Base-by-base conservation (phyloP, 768 basidiomycete genomes). In the Lyophyllum shimeji region DNA sequence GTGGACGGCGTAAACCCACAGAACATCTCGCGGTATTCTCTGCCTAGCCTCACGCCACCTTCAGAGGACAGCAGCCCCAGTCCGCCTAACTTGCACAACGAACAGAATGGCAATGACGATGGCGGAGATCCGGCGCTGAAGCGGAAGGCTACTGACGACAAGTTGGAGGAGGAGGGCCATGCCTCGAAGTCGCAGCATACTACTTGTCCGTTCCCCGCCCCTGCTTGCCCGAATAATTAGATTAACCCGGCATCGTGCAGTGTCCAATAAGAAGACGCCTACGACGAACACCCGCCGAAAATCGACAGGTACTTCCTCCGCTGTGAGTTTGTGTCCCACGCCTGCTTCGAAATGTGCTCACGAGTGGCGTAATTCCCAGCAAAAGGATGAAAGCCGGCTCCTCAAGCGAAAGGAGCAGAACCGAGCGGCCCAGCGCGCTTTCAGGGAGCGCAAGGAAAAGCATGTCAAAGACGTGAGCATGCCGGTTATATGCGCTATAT, bases 341-440 rank as follows among this genome's bases (percentile, higher is more conserved):
- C 39, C 5, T 31, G 18, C 34, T 37, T 37, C 44, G 42, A 55
- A 50, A 6, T 40, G n/a, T 40, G 15, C 31, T 42, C 46, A 43
- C 20, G 25, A 17, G 44, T 64, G 56, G 57, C 60, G 46, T 62
- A 60, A 53, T 54, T 40, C 20, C 44, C 46, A 75, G 72, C 63
- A 67, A 31, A 78, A 90, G 72, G 92, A 95, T 61, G 91, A 93
- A 64, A 71, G 79, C 4, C 82, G 90, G 21, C 72, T 93, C 4
- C 58, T 90, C 60, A 95, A 96, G 67, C 86, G 96, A 59, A 98
- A 98, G 74, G 92, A 98, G 64, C 96, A 98, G 74, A 99, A 99
- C 64, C 81, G 96, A 53, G 94, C 95, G 2, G 96, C 96, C 7
- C 97, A 99, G 72, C 86, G 96, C 51, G 96, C 96, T 1, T 99